Evolutionary conservation across 1,284 basidiomycete genomes (phyloP).

Genomic region (Nidula niveotomentosa): DNA sequence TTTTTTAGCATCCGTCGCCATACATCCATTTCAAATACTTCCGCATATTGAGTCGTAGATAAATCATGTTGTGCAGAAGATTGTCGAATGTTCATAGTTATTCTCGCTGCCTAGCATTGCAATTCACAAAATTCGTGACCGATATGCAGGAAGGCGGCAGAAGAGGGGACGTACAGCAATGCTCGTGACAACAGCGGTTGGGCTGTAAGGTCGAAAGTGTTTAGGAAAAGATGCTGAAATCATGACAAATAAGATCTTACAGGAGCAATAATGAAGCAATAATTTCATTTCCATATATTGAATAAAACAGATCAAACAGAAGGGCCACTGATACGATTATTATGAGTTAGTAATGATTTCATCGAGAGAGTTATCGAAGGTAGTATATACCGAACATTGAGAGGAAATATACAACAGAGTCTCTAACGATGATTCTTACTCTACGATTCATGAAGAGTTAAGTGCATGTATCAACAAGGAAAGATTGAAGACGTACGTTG

Average conservation of each 20-base stretch:
- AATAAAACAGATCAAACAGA: background rate
- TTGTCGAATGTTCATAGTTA: constrained; percentile 14
- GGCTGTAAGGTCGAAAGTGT: background rate
- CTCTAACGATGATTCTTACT: constrained; percentile 16
- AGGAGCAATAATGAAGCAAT: background rate
- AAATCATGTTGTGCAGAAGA: background rate
- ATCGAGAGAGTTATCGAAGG: background rate
- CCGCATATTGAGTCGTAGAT: no score
- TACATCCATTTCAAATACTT: no score
- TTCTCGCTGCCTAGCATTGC: constrained; percentile 9
- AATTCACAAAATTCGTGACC: background rate
- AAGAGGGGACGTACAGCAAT: background rate
- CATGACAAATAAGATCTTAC: background rate
- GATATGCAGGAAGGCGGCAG: background rate
- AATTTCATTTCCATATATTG: background rate
- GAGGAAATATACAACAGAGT: constrained; percentile 18
- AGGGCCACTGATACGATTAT: background rate
- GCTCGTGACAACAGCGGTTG: background rate
- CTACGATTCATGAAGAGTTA: constrained; percentile 2
- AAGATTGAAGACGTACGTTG: background rate
- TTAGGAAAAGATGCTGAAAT: background rate
- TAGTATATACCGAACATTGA: constrained; percentile 15
- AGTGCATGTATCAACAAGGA: background rate
- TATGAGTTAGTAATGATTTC: background rate
- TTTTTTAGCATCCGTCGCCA: no score